A percentile compares a stretch with the other conserved stretches of the same genome.
phyloP scores from a whole-genome alignment of 1,284 basidiomycete species.

The Heimioporus retisporus region DNA sequence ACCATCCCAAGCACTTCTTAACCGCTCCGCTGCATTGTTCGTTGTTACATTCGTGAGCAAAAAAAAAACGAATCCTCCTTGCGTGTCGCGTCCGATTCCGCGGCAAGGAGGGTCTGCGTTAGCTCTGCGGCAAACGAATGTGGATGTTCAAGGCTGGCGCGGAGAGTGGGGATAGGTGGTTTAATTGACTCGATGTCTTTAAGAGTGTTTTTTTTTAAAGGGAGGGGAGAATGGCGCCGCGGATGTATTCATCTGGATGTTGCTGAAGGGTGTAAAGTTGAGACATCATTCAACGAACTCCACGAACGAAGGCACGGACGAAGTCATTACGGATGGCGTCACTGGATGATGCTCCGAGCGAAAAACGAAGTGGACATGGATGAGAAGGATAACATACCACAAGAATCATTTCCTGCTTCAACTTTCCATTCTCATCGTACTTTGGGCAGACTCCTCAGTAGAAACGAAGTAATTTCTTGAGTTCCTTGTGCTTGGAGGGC shows the following conservation, averaged over 20 bases:
- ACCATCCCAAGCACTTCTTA: slow-evolving; percentile 88
- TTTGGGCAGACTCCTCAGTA: slow-evolving; percentile 99
- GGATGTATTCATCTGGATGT: slow-evolving; percentile 99
- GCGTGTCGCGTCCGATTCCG: slow-evolving; percentile 97
- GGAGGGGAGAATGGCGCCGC: slow-evolving; percentile 96
- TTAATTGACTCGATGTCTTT: slow-evolving; percentile 96
- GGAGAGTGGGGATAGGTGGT: slow-evolving; percentile 94
- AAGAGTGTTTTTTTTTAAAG: slow-evolving; percentile 91
- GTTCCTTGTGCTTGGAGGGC: slow-evolving; percentile 94
- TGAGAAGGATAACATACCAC: slow-evolving; percentile 75
- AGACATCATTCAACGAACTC: slow-evolving; percentile 3
- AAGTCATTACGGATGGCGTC: slow-evolving; percentile 99
- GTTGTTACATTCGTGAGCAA: slow-evolving; percentile 93
- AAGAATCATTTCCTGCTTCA: slow-evolving; percentile 99
- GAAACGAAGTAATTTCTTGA: slow-evolving; percentile 99
- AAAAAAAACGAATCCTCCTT: slow-evolving; percentile 98
- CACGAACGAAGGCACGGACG: slow-evolving; percentile 55
- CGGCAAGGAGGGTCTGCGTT: slow-evolving; percentile 97
- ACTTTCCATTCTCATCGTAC: slow-evolving; percentile 96
- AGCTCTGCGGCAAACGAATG: slow-evolving; percentile 99
- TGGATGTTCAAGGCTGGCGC: slow-evolving; percentile 96
- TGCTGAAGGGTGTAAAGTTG: slow-evolving; percentile 63
- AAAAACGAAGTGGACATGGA: background rate
- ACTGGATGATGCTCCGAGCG: slow-evolving; percentile 52
- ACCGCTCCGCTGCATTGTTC: slow-evolving; percentile 93